Evolutionary conservation across 83 land plant species (phyloP).

Genomic region (Diphasiastrum complanatum): DNA sequence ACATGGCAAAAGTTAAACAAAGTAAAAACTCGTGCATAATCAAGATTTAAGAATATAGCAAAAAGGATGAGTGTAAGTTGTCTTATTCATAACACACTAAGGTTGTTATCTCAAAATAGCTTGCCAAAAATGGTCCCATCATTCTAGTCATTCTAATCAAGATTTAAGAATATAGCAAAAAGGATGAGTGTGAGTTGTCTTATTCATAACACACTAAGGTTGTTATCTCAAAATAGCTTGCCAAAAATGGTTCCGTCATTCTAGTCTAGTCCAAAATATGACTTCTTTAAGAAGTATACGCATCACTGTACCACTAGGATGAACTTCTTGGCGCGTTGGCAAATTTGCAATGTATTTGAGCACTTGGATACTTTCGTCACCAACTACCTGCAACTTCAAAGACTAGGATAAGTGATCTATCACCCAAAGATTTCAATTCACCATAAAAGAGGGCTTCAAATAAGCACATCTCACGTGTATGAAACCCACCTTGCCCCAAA

Average conservation of each 20-base stretch:
- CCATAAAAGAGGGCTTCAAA: neutral
- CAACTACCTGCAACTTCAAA: conserved; percentile 13
- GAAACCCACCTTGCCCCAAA: conserved; percentile 33
- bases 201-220: no score
- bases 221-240: no score
- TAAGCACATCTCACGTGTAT: neutral
- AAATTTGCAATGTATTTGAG: conserved; percentile 26
- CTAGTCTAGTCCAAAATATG: conserved; percentile 10
- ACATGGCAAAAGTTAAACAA: no score
- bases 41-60: neutral
- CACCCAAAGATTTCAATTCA: neutral
- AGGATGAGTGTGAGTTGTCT: no score
- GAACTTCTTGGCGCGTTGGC: conserved; percentile 37
- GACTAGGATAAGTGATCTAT: neutral
- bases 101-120: no score
- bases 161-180: no score
- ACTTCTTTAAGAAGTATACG: conserved; percentile 29
- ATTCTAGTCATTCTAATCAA: no score
- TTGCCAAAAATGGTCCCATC: no score
- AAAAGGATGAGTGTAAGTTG: neutral
- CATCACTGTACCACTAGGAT: conserved; percentile 40
- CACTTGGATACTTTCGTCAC: conserved; percentile 18
- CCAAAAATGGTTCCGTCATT: no score
- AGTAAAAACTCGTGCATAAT: no score
- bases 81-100: no score